Conservation (phyloP, 371 early-diverging fungal genomes). For the Mucor mucedo region DNA sequence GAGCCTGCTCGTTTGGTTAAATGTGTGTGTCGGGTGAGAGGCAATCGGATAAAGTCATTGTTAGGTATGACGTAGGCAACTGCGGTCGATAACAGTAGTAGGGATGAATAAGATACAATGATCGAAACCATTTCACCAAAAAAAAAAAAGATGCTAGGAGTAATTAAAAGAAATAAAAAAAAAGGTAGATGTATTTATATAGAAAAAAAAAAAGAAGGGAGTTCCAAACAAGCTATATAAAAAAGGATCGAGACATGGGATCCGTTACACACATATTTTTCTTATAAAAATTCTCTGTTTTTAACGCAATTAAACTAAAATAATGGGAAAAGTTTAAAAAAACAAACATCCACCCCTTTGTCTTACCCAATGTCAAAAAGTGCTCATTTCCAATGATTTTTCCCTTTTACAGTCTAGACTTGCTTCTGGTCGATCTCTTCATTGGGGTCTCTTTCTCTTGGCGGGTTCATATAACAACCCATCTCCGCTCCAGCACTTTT, state of each 20-base stretch:
- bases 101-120: not conserved
- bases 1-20: slow-evolving; percentile 1
- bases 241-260: not conserved
- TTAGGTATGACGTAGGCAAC: slow-evolving; percentile 2
- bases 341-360: too few relatives aligned
- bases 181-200: not conserved
- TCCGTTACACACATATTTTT: not conserved
- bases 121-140: not conserved
- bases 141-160: not conserved
- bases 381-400: too few relatives aligned
- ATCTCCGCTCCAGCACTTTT: too few relatives aligned
- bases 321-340: too few relatives aligned
- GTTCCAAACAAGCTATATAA: not conserved
- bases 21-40: not conserved
- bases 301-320: too few relatives aligned
- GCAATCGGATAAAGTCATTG: slow-evolving; percentile 3
- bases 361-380: too few relatives aligned
- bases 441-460: too few relatives aligned
- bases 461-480: too few relatives aligned
- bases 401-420: too few relatives aligned
- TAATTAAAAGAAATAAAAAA: not conserved
- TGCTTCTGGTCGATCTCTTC: too few relatives aligned
- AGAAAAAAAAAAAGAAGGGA: not conserved
- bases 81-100: not conserved
- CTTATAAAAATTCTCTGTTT: too few relatives aligned